phyloP scores from a whole-genome alignment of 2,329 filamentous ascomycete genomes.

The Monosporascus sp. region DNA sequence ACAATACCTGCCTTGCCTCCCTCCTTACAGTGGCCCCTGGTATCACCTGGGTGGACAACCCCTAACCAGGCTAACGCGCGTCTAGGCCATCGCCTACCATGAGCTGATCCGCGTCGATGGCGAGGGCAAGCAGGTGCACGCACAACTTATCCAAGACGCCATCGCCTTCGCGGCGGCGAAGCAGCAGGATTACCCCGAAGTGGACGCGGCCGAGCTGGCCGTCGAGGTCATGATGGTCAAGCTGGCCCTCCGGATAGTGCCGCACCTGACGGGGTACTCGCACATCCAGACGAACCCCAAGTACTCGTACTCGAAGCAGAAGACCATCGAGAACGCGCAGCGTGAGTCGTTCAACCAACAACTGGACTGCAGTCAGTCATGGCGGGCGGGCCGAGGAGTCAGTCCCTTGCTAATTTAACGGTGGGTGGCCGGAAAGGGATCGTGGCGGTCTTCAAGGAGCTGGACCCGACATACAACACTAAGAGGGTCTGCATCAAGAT shows the following conservation, averaged over 20 bases:
- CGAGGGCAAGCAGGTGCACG: slow-evolving; percentile 31
- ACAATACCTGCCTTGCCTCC: neutral
- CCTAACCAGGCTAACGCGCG: neutral
- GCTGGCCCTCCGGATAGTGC: slow-evolving; percentile 45
- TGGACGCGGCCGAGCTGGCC: slow-evolving; percentile 41
- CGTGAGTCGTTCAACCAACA: slow-evolving; percentile 30
- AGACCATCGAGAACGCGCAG: slow-evolving; percentile 44
- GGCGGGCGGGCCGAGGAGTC: neutral
- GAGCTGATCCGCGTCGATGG: slow-evolving; percentile 33
- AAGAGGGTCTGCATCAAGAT: slow-evolving; percentile 58
- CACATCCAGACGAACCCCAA: slow-evolving; percentile 58
- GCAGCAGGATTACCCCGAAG: slow-evolving; percentile 24
- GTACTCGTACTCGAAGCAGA: slow-evolving; percentile 42
- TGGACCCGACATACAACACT: slow-evolving; percentile 38
- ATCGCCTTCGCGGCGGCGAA: slow-evolving; percentile 27
- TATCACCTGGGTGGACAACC: neutral
- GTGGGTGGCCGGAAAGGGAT: slow-evolving; percentile 35
- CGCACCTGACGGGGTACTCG: slow-evolving; percentile 43
- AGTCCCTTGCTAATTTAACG: neutral
- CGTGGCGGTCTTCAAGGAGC: slow-evolving; percentile 37
- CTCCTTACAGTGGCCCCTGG: too few species aligned
- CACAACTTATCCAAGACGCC: slow-evolving; percentile 30
- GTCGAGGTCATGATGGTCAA: slow-evolving; percentile 54
- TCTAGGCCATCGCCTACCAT: slow-evolving; percentile 42
- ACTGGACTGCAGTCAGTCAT: slow-evolving; percentile 2